Base-by-base conservation (phyloP, 1,139 yeast species). In the Arxiozyma slooffiae region DNA sequence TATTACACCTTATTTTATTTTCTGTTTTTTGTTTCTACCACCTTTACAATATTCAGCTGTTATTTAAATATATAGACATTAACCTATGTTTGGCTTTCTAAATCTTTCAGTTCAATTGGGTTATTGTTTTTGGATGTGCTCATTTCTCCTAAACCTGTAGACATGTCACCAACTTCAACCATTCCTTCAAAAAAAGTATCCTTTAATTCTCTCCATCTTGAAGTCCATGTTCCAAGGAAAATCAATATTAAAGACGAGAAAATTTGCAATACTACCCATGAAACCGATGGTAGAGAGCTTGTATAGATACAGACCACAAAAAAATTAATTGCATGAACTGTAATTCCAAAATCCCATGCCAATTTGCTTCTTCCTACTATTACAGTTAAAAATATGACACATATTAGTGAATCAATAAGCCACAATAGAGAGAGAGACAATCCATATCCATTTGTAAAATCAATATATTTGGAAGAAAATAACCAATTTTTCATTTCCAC, bases 341-440 rank as follows among this genome's bases (percentile, higher is more conserved):
- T 90, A 37, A 92, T 64, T 14, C 96, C 96, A 71, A 90, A 92
- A 67, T 92, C 98, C 85, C 96, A 85, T 0, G 97, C 97, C 52
- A 92, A 71, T 67, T 90, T 92, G 41, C 95, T 85, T 53, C 97
- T 73, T 0, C 97, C 97, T 18, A 92, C 96, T 22, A 90, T 82
- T 4, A 89, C 70, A 0, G 96, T 87, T 62, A 92, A 81, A 61
- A 88, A 88, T 18, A 87, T 68, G 1, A 89, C 96, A 61, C 90
- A 82, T 20, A 83, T 66, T 49, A 85, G 72, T 1, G 96, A 76
- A 64, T 86, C 95, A 51, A 87, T 69, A 16, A 90, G 72, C 97
- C 97, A 90, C 55, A 89, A 68, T 16, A 77, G 68, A 46, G 83
- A 78, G 46, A 90, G 69, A 0, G 85, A 80, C 64, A 89, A 72